Percentiles rank a stretch among this genome's conserved stretches.
phyloP scores from a whole-genome alignment of 2,329 filamentous ascomycete genomes.

The Rhynchosporium graminicola region DNA sequence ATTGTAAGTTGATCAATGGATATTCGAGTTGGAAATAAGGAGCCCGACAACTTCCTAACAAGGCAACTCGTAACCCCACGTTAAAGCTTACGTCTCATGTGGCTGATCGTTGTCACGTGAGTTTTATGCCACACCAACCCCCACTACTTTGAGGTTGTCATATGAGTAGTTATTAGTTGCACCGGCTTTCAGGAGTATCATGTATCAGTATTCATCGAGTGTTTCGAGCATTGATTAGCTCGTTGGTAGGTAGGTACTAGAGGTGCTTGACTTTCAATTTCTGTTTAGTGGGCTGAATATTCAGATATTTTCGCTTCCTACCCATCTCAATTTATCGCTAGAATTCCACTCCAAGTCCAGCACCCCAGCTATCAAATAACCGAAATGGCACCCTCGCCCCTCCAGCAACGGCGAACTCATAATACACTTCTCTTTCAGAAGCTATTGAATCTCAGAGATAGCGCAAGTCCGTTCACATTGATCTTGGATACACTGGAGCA shows the following conservation, averaged over 20 bases:
- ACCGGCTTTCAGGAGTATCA: too few relatives aligned
- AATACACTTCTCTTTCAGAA: slow-evolving; percentile 82
- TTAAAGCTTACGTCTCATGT: neutral
- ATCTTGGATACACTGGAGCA: slow-evolving; percentile 86
- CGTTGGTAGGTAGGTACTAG: too few relatives aligned
- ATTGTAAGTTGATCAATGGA: neutral
- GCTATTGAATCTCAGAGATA: slow-evolving; percentile 75
- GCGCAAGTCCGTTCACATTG: slow-evolving; percentile 82
- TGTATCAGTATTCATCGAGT: too few relatives aligned
- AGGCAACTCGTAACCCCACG: slow-evolving; percentile 7
- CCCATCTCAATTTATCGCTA: neutral
- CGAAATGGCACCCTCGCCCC: slow-evolving; percentile 56
- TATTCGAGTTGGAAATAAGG: neutral
- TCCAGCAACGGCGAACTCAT: slow-evolving; percentile 75
- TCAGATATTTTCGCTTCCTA: neutral
- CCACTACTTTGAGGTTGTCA: neutral
- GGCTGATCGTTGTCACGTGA: slow-evolving; percentile 4
- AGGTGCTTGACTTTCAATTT: neutral
- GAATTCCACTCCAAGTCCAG: neutral
- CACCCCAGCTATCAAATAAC: slow-evolving; percentile 1
- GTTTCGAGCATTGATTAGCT: too few relatives aligned
- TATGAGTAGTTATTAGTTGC: too few relatives aligned
- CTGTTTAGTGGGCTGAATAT: neutral
- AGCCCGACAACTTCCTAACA: slow-evolving; percentile 3
- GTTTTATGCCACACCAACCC: neutral